Evolutionary conservation across 495 filamentous ascomycete genomes (phyloP).

Genomic region (Neurospora discreta): DNA sequence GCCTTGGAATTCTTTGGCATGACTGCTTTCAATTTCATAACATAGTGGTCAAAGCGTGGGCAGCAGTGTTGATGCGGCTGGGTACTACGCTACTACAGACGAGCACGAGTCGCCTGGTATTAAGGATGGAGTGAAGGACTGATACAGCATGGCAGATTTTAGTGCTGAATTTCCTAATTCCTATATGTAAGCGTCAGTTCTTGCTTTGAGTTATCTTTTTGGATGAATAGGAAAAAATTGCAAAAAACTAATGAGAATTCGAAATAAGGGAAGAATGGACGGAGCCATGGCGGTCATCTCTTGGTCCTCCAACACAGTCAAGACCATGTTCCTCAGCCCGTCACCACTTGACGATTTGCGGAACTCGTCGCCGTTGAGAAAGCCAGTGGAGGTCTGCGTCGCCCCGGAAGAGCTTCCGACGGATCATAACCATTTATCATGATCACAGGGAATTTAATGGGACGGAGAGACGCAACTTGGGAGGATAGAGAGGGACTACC

Average conservation of each 20-base stretch:
- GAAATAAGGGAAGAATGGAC: no score
- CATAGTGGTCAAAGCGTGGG: neutral
- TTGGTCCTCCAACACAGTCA: neutral
- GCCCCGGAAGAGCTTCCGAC: neutral
- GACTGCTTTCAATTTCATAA: no score
- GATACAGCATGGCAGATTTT: neutral
- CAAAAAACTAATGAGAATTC: no score
- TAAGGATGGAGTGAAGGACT: neutral
- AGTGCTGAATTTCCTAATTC: neutral
- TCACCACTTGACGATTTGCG: no score
- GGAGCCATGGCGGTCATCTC: neutral
- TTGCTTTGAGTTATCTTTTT: no score
- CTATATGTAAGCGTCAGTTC: neutral
- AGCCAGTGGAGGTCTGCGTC: neutral
- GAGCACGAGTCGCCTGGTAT: slow-evolving; percentile 2
- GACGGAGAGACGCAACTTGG: neutral
- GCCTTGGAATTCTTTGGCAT: neutral
- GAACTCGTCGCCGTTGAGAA: neutral
- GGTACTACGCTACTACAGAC: no score
- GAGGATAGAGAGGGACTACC: neutral
- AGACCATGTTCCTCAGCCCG: neutral
- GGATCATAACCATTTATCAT: neutral
- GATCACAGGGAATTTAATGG: neutral
- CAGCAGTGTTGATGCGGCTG: slow-evolving; percentile 2
- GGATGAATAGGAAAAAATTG: no score